These are phyloP conservation scores for Ganoderma sinense DNA, from an alignment of 1,284 basidiomycete species.

Conservation along the genomic window DNA sequence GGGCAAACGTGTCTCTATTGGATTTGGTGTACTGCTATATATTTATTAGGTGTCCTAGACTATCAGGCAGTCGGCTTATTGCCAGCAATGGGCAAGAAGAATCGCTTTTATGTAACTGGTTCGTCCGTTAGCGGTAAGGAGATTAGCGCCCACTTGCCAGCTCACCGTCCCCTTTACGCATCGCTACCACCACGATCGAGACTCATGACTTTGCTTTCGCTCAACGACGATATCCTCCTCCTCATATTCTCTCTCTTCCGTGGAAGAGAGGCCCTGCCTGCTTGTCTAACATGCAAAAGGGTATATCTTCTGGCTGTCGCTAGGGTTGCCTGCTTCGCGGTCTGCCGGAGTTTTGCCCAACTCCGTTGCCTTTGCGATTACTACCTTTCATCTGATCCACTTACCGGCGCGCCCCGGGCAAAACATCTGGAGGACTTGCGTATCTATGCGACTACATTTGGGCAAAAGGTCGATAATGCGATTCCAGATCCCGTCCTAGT, in stretches of 20 bases:
- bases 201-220: slow-evolving; percentile 17
- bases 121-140: neutral
- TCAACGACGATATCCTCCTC: slow-evolving; percentile 23
- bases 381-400: neutral
- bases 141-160: neutral
- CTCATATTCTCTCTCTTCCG: slow-evolving; percentile 12
- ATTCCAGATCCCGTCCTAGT: slow-evolving; percentile 16
- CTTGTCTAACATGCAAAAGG: slow-evolving; percentile 16
- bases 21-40: neutral
- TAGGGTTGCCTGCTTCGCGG: slow-evolving; percentile 5
- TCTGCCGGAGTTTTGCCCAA: neutral
- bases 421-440: slow-evolving; percentile 4
- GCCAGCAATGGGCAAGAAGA: no score
- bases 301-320: slow-evolving; percentile 11
- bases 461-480: neutral
- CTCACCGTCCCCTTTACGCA: neutral
- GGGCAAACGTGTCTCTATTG: neutral
- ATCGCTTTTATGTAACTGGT: no score
- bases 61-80: no score
- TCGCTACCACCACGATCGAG: neutral
- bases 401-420: neutral
- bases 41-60: no score
- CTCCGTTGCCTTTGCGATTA: slow-evolving; percentile 6
- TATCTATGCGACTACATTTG: neutral
- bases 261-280: slow-evolving; percentile 14